These are phyloP conservation scores for Saururus chinensis DNA, from an alignment of 164 flowering plant genomes.

Conservation along the genomic window DNA sequence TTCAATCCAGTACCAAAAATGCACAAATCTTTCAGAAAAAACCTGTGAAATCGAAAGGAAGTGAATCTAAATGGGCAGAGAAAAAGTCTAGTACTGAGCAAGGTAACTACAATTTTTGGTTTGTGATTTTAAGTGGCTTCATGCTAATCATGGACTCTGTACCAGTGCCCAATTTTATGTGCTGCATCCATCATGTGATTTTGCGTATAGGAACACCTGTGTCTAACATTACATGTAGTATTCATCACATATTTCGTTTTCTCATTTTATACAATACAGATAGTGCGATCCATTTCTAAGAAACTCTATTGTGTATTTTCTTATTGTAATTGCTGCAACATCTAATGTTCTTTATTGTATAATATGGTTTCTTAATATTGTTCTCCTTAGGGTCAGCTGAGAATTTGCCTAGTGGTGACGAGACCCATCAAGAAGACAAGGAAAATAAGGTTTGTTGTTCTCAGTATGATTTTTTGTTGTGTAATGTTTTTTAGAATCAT, in stretches of 20 bases:
- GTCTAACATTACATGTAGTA: no score
- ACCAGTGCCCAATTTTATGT: no score
- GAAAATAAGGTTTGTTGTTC: constrained; percentile 53
- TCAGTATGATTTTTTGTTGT: no score
- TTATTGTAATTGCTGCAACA: not conserved
- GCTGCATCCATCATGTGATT: no score
- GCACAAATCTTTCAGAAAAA: constrained; percentile 26
- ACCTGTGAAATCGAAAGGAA: constrained; percentile 27
- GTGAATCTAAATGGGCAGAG: constrained; percentile 23
- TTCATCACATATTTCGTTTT: no score
- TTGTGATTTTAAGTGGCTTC: not conserved
- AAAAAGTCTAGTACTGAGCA: constrained; percentile 26
- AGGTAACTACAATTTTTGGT: constrained; percentile 21
- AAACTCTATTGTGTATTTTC: no score
- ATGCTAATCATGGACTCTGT: no score
- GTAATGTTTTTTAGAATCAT: no score
- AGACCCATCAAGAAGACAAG: constrained; percentile 42
- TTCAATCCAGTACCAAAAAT: constrained; percentile 10
- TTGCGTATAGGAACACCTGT: no score
- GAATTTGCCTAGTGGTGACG: constrained; percentile 10
- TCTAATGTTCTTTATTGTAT: no score
- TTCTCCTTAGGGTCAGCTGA: constrained; percentile 14
- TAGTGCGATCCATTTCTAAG: no score
- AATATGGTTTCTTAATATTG: not conserved
- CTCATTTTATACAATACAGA: no score